Percentiles rank a stretch among this genome's conserved stretches.
phyloP scores from a whole-genome alignment of 371 early-diverging fungal species.

The Rhizopus stolonifer region DNA sequence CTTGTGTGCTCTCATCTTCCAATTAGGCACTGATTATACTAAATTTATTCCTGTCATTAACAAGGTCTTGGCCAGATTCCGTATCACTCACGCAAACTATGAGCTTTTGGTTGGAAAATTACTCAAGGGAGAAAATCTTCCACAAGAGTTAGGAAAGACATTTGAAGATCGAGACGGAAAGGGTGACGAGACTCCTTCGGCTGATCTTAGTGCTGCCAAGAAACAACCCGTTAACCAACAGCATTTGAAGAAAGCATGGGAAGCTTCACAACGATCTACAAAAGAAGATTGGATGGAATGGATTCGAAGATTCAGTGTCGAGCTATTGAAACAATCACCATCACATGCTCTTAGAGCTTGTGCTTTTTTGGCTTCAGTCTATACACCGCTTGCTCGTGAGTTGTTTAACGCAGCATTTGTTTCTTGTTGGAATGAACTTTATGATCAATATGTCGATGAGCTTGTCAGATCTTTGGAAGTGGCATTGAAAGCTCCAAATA shows the following conservation, averaged over 20 bases:
- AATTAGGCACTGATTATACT: slow-evolving; percentile 85
- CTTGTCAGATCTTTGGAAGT: slow-evolving; percentile 83
- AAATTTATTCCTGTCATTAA: slow-evolving; percentile 89
- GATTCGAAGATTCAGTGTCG: slow-evolving; percentile 89
- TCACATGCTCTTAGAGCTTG: slow-evolving; percentile 94
- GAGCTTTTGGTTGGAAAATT: slow-evolving; percentile 74
- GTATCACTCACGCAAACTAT: slow-evolving; percentile 72
- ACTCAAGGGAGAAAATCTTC: slow-evolving; percentile 77
- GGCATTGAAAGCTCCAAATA: slow-evolving; percentile 82
- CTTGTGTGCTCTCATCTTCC: slow-evolving; percentile 81
- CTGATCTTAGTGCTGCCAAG: slow-evolving; percentile 53
- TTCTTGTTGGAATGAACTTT: slow-evolving; percentile 94
- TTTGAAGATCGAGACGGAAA: slow-evolving; percentile 44
- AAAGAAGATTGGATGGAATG: slow-evolving; percentile 97
- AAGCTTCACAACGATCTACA: slow-evolving; percentile 85
- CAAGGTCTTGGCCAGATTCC: slow-evolving; percentile 66
- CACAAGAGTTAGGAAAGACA: slow-evolving; percentile 61
- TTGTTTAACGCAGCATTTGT: slow-evolving; percentile 97
- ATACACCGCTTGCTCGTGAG: slow-evolving; percentile 85
- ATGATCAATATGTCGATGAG: slow-evolving; percentile 91
- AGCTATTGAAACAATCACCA: slow-evolving; percentile 95
- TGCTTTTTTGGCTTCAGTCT: slow-evolving; percentile 77
- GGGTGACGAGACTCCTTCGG: slow-evolving; percentile 53
- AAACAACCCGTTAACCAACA: slow-evolving; percentile 88
- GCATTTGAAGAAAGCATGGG: slow-evolving; percentile 91